These are phyloP conservation scores for Phytophthora podocarpi DNA, from an alignment of 352 stramenopile species.

Conservation along the genomic window DNA sequence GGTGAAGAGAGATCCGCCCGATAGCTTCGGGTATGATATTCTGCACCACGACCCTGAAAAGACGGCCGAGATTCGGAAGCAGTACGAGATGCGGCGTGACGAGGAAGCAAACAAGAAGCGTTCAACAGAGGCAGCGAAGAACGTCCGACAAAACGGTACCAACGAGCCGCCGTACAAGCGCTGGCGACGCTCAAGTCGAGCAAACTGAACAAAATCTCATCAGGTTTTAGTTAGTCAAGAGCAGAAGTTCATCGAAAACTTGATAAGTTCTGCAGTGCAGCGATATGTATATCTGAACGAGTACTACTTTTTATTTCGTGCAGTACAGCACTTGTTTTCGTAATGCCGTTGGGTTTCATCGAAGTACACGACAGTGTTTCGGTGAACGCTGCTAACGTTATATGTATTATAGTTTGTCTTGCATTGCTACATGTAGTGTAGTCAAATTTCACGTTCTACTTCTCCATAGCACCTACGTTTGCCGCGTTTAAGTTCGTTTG, in stretches of 20 bases:
- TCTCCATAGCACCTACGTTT: too few relatives aligned
- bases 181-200: conserved; percentile 52
- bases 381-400: too few relatives aligned
- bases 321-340: too few relatives aligned
- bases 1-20: conserved; percentile 55
- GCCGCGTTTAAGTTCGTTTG: background rate
- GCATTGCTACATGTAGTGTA: too few relatives aligned
- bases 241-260: conserved; percentile 19
- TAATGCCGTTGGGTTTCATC: too few relatives aligned
- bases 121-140: conserved; percentile 25
- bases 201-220: conserved; percentile 30
- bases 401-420: too few relatives aligned
- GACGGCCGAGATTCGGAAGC: conserved; percentile 59
- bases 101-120: conserved; percentile 66
- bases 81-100: conserved; percentile 68
- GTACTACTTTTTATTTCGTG: too few relatives aligned
- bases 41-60: conserved; percentile 74
- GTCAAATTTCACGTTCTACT: too few relatives aligned
- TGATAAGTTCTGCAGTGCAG: background rate
- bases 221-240: conserved; percentile 18
- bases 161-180: conserved; percentile 61
- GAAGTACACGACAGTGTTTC: too few relatives aligned
- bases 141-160: conserved; percentile 26
- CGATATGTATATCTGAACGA: conserved; percentile 1
- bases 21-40: conserved; percentile 72